Conservation (phyloP, 495 filamentous ascomycete species). For the Aspergillus egyptiacus region DNA sequence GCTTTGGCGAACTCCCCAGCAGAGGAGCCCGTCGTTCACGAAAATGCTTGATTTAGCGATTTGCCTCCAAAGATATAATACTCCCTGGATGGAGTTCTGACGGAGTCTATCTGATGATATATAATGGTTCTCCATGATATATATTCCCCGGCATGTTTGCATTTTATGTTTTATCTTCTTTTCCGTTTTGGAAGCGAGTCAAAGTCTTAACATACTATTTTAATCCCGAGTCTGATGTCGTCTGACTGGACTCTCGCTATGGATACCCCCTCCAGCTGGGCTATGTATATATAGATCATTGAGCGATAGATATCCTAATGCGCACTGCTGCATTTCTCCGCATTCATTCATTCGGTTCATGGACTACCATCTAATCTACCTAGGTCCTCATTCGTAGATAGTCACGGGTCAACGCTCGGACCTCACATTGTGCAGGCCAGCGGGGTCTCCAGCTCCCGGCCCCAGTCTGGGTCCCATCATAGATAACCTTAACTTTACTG, state of each 20-base stretch:
- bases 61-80: not conserved
- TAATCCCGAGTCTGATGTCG: not conserved
- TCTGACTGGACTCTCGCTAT: not conserved
- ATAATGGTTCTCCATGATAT: no score
- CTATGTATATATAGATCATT: not conserved
- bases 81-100: conserved; percentile 2
- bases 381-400: no score
- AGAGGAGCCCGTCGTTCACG: conserved; percentile 14
- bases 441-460: no score
- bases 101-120: not conserved
- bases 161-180: not conserved
- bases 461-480: no score
- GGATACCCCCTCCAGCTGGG: conserved; percentile 1
- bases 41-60: not conserved
- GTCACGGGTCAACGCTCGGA: no score
- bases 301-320: not conserved
- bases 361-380: no score
- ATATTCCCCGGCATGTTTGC: no score
- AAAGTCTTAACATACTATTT: not conserved
- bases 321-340: not conserved
- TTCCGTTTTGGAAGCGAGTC: not conserved
- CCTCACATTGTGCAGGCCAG: no score
- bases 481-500: no score
- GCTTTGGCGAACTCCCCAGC: conserved; percentile 64
- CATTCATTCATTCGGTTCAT: not conserved